Evolutionary conservation across 306 rosid species (phyloP).

Genomic region (Fagus sylvatica): DNA sequence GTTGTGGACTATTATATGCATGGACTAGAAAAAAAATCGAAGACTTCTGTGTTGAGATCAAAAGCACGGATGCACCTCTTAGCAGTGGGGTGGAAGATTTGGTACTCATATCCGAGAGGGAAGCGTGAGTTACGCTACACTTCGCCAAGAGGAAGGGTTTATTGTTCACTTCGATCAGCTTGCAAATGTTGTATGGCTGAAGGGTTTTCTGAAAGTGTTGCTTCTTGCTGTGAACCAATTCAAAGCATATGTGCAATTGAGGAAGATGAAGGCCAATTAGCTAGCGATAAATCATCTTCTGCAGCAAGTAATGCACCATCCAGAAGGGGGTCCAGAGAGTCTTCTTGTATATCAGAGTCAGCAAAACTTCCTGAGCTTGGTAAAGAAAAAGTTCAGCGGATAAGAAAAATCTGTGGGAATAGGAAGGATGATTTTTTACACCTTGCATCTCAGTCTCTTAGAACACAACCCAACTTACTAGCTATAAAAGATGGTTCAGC

Average conservation of each 20-base stretch:
- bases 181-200: conserved; percentile 40
- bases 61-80: conserved; percentile 51
- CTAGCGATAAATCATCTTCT: conserved; percentile 16
- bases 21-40: neutral
- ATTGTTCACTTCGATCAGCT: conserved; percentile 38
- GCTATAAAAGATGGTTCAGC: conserved; percentile 14
- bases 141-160: conserved; percentile 40
- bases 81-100: conserved; percentile 47
- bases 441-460: conserved; percentile 36
- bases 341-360: conserved; percentile 1
- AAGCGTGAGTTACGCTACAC: conserved; percentile 32
- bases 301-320: neutral
- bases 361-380: conserved; percentile 1
- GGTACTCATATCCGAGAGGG: conserved; percentile 28
- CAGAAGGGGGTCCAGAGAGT: conserved; percentile 14
- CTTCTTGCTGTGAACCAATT: conserved; percentile 21
- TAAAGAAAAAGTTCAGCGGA: conserved; percentile 17
- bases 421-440: conserved; percentile 12
- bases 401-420: conserved; percentile 11
- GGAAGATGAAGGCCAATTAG: conserved; percentile 29
- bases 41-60: conserved; percentile 5
- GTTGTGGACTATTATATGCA: conserved; percentile 39
- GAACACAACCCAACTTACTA: conserved; percentile 29
- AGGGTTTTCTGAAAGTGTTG: conserved; percentile 16
- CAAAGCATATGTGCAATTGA: conserved; percentile 20